Evolutionary conservation across 495 filamentous ascomycete genomes (phyloP), one percentile per base, ranked within the genome.

Genomic region (Penicillium antarcticum): DNA sequence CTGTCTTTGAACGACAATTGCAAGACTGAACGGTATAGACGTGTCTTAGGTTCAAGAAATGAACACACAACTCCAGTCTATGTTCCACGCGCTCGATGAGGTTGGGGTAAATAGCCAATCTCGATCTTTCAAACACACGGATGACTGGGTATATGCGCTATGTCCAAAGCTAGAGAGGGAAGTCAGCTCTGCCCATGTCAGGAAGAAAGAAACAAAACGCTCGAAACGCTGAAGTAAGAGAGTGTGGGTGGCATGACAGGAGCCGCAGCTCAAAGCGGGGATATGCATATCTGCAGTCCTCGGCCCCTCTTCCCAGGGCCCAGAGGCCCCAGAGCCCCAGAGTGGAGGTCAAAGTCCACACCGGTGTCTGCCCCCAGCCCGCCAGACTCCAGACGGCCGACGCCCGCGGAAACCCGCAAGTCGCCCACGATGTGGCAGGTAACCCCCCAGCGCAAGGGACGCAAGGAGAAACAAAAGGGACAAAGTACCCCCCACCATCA

Each of bases 231-330:
- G 21, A 53, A 35, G 39, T 5, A 37, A 52, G 18, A 35, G 35
- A 23, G 31, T 48, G 17, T 6, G 47, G 24, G 46, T 61, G 58
- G 58, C 55, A 64, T 64, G 58, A 61, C 48, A 35, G 19, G 58
- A 54, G 61, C 36, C 43, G 51, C 58, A 48, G 53, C 44, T 40
- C 17, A 48, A 58, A 56, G 55, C 46, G 61, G 52, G 55, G 45
- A 29, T 36, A 32, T 16, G 47, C 7, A 34, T 12, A 42, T 49
- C 39, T 40, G 47, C 18, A 49, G 17, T 49, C 29, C 37, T 14
- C 29, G 37, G 37, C 37, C 47, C 47, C 47, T 49, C 37, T 42
- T 24, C 4, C 17, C 11, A 40, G 37, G 26, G 26, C 26, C 26
- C 26, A 29, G 26, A 29, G 26, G 26, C 26, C 2, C 26, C 26